Evolutionary conservation across 306 rosid species (phyloP).

Genomic region (Trichosanthes cucumerina): DNA sequence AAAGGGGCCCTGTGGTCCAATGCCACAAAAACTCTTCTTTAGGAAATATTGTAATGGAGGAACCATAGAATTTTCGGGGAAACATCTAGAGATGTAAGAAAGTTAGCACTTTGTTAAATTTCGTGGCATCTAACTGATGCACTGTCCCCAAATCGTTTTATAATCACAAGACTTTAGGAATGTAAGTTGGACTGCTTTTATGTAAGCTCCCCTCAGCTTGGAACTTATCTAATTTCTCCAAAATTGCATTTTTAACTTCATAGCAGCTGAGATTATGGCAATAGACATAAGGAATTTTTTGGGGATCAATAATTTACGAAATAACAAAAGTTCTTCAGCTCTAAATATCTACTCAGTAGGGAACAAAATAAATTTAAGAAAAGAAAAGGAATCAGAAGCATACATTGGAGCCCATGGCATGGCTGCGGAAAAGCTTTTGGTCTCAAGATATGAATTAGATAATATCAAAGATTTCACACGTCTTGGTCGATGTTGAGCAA

Average conservation of each 20-base stretch:
- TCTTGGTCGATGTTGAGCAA: constrained; percentile 96
- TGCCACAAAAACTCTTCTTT: neutral
- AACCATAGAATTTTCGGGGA: neutral
- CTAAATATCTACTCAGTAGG: neutral
- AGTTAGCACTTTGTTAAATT: neutral
- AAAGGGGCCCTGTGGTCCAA: neutral
- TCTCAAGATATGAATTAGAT: constrained; percentile 84
- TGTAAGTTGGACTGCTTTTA: neutral
- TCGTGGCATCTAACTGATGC: neutral
- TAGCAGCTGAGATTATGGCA: neutral
- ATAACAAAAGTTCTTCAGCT: neutral
- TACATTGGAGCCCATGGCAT: constrained; percentile 99
- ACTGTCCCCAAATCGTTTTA: neutral
- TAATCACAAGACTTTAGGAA: neutral
- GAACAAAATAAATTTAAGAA: constrained; percentile 5
- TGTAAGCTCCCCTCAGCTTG: neutral
- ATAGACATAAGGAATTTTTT: neutral
- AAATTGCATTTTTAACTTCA: neutral
- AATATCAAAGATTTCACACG: constrained; percentile 83
- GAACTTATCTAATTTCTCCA: neutral
- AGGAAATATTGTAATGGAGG: neutral
- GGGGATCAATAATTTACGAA: neutral
- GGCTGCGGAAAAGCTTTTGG: constrained; percentile 71
- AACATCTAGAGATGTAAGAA: neutral
- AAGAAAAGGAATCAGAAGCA: constrained; percentile 17